Evolutionary conservation across 352 stramenopile species (phyloP).

Genomic region (Phytophthora aleatoria): DNA sequence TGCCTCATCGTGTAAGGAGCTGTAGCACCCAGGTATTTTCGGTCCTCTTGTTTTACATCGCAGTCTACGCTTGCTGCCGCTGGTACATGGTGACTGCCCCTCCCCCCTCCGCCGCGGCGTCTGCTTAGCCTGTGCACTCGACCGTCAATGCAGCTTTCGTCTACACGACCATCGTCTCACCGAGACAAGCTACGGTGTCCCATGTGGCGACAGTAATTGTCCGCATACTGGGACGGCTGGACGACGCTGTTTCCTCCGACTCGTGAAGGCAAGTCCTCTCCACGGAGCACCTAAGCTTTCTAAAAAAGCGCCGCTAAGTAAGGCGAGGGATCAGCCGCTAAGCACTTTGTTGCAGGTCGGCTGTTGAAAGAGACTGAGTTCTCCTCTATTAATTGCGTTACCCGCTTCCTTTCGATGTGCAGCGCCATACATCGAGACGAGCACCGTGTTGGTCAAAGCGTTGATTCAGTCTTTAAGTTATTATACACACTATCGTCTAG

Average conservation of each 20-base stretch:
- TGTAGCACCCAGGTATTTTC: no score
- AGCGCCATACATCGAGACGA: neutral
- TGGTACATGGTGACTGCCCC: neutral
- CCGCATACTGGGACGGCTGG: constrained; percentile 12
- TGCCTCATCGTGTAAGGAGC: no score
- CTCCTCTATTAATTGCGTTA: no score
- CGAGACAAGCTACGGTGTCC: constrained; percentile 19
- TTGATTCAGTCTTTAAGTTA: constrained; percentile 33
- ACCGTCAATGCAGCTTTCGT: neutral
- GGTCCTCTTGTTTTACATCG: no score
- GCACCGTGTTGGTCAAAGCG: constrained; percentile 6
- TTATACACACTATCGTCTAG: constrained; percentile 31
- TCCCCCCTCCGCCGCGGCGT: neutral
- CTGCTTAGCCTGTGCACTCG: neutral
- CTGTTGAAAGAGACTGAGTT: no score
- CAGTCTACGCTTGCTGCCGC: neutral
- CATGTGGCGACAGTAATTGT: constrained; percentile 14
- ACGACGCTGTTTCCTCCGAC: constrained; percentile 4
- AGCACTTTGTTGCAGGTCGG: no score
- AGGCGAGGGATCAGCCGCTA: no score
- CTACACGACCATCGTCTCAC: constrained; percentile 9
- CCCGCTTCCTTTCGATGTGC: no score
- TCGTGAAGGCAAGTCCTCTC: neutral
- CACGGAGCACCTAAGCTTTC: neutral
- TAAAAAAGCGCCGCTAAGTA: no score